Base-by-base conservation (phyloP, 1,139 yeast genomes). In the Wickerhamomyces sp. region DNA sequence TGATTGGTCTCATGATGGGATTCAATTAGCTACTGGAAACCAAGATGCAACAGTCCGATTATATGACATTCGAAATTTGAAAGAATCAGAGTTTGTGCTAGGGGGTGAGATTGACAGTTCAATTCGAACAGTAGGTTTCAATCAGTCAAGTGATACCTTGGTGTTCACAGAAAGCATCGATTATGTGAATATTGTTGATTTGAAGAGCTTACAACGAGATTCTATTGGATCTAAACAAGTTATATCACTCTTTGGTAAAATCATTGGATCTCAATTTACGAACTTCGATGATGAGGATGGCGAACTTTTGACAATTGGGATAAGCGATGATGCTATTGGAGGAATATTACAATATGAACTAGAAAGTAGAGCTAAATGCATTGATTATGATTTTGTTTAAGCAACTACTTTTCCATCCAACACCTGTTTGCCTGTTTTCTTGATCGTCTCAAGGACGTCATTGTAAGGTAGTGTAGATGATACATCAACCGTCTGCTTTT, bases 341-440 rank as follows among this genome's bases (percentile, higher is more conserved):
- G 84, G 85, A 1, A 68, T 79, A 10, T 54, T 77, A 39, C 72
- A 71, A 46, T 76, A 71, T 49, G 63, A 65, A 37, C 52, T 68
- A 36, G 70, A 68, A 38, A 65, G 72, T 40, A 54, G 54, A 20
- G 47, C 46, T 14, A 66, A 63, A 45, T 56, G 66, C 28, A 56
- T 71, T 31, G 76, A 70, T 44, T 70, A 64, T 56, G 76, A 70
- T 42, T 68, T 31, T 21, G 25, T 43, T 61, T 52, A 36, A 22
- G 40, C 41, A 13, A 51, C 33, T 22, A 69, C 64, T 43, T 73
- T 71, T 10, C 96, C 96, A 22, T 72, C 72, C 43, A 74, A 70
- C 43, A 92, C 84, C 54, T 79, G 78, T 70, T 90, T 92, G 25
- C 98, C 98, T 2, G 97, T 89, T 70, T 90, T 92, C 47, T 82